Conservation (phyloP, 352 stramenopile genomes). For the Phytopythium vexans region DNA sequence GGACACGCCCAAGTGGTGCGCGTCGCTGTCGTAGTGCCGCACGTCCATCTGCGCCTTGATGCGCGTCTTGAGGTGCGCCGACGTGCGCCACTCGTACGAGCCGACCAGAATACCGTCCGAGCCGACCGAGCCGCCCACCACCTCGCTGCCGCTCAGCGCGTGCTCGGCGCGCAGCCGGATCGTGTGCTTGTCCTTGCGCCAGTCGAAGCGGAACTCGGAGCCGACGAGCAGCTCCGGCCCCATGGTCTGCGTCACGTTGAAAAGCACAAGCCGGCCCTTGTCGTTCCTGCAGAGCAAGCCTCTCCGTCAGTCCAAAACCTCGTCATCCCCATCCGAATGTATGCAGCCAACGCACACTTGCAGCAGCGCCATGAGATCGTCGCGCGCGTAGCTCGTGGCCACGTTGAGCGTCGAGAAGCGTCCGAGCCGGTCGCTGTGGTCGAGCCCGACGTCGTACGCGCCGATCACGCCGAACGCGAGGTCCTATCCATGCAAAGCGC, state of each 20-base stretch:
- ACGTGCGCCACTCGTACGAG: constrained; percentile 77
- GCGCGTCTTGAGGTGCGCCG: constrained; percentile 67
- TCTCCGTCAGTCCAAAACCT: background rate
- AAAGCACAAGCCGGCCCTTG: constrained; percentile 48
- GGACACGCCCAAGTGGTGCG: constrained; percentile 77
- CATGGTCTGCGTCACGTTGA: constrained; percentile 64
- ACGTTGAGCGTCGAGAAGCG: constrained; percentile 62
- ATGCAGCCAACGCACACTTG: constrained; percentile 55
- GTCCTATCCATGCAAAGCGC: constrained; percentile 11
- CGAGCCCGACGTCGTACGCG: constrained; percentile 76
- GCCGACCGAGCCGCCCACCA: constrained; percentile 55
- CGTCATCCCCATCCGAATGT: background rate
- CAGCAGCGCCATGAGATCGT: constrained; percentile 61
- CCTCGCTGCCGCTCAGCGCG: constrained; percentile 41
- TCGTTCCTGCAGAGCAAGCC: constrained; percentile 42
- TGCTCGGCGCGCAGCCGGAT: constrained; percentile 57
- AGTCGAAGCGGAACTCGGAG: constrained; percentile 59
- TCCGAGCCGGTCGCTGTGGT: constrained; percentile 70
- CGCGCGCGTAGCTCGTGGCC: constrained; percentile 53
- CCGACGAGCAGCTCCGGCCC: constrained; percentile 55
- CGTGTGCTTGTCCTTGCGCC: constrained; percentile 65
- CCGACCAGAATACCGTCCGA: constrained; percentile 75
- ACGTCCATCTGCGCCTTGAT: constrained; percentile 78
- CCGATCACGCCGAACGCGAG: constrained; percentile 44
- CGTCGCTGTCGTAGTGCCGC: constrained; percentile 82